phyloP scores from a whole-genome alignment of 768 basidiomycete species.

The Lactarius psammicola region DNA sequence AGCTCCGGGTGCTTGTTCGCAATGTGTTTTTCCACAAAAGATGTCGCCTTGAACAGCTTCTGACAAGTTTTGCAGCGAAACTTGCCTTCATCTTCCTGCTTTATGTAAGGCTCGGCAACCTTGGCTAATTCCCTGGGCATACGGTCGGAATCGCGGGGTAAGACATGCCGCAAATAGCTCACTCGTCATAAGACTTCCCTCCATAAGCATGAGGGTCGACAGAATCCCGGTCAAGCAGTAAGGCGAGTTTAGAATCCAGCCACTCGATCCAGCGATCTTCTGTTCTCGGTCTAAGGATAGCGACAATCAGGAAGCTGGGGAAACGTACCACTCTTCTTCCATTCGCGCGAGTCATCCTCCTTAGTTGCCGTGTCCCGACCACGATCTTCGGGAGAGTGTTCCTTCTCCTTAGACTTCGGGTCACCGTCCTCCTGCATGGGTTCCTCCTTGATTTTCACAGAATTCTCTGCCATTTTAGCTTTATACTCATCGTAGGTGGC shows the following conservation, averaged over 20 bases:
- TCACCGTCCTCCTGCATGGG: conserved; percentile 41
- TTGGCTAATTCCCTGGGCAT: conserved; percentile 72
- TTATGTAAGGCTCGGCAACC: conserved; percentile 75
- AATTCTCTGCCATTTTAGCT: conserved; percentile 49
- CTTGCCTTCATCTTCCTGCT: conserved; percentile 96
- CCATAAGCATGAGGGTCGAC: conserved; percentile 88
- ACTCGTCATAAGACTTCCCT: conserved; percentile 91
- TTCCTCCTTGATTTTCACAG: conserved; percentile 44
- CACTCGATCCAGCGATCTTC: conserved; percentile 90
- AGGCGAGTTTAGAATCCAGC: conserved; percentile 81
- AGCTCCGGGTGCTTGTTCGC: conserved; percentile 90
- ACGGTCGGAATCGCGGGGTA: conserved; percentile 13
- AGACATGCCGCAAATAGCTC: conserved; percentile 36
- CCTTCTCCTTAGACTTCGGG: conserved; percentile 33
- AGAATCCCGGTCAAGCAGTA: conserved; percentile 72
- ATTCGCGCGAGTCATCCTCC: conserved; percentile 44
- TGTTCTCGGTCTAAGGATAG: conserved; percentile 34
- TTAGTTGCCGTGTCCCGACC: conserved; percentile 36
- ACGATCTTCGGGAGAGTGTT: conserved; percentile 31
- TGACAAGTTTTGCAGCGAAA: conserved; percentile 95
- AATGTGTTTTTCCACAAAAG: conserved; percentile 98
- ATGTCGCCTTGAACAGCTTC: conserved; percentile 96
- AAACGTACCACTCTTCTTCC: conserved; percentile 66
- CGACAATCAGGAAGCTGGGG: conserved; percentile 16
- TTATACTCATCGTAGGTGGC: conserved; percentile 59